Percentiles rank a stretch among this genome's conserved stretches.
Conservation (phyloP, 331 rosid genomes). For the Phaseolus coccineus region DNA sequence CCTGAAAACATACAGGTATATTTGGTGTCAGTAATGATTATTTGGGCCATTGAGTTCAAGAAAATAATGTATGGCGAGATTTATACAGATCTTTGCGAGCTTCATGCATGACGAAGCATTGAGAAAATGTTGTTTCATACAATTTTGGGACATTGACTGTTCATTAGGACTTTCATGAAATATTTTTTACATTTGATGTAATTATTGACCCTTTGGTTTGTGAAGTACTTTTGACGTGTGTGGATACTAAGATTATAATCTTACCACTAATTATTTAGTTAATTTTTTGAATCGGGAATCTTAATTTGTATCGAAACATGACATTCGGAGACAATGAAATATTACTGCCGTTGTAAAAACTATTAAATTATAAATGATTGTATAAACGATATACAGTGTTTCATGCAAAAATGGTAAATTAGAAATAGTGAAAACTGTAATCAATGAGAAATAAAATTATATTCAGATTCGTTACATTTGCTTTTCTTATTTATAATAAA, state of each 20-base stretch:
- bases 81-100: not conserved
- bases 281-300: too few species aligned
- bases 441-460: too few species aligned
- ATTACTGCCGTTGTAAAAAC: not conserved
- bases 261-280: too few species aligned
- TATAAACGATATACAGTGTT: too few species aligned
- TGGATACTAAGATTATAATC: not conserved
- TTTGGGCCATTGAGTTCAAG: constrained; percentile 5
- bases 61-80: not conserved
- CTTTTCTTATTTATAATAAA: too few species aligned
- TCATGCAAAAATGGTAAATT: not conserved
- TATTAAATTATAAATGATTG: too few species aligned
- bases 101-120: not conserved
- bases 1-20: constrained; percentile 56
- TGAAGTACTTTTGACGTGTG: not conserved
- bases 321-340: too few species aligned
- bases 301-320: too few species aligned
- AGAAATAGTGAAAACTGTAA: too few species aligned
- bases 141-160: not conserved
- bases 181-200: not conserved
- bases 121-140: not conserved
- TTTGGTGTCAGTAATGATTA: constrained; percentile 22
- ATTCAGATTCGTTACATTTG: too few species aligned
- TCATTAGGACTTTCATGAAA: not conserved
- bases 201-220: not conserved